Evolutionary conservation across 1,284 basidiomycete species (phyloP), one percentile per base, ranked within the genome.

Genomic region (Pseudozyma sp.): DNA sequence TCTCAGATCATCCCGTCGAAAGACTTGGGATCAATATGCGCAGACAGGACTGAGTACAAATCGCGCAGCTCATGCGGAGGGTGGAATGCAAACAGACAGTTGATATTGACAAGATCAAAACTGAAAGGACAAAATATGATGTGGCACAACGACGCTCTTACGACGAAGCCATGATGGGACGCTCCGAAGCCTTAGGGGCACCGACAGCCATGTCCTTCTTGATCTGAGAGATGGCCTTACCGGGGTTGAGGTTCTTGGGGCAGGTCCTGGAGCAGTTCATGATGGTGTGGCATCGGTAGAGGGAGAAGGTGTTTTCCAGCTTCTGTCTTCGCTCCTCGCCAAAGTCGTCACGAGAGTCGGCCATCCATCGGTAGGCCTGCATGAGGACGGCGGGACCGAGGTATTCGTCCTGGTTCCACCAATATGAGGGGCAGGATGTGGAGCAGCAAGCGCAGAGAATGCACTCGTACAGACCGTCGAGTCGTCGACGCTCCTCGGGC

Each of bases 361-460:
- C 94, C 85, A 99, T 97, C 96, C 96, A 99, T 80, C 95, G 89
- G 83, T 86, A 86, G n/a, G 86, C 85, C 78, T 86, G 86, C 94
- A 97, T 95, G 79, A 98, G 88, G 0, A 94, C 94, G 9, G 95
- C 96, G 7, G 96, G 96, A 50, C 96, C 95, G 51, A 98, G 91
- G 87, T 98, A 99, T 86, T 94, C 92, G 85, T 99, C 94, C 87
- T 96, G 93, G 87, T 98, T 98, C 96, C 96, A 98, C 96, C 96
- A 98, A 87, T 98, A 97, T 62, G 89, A 90, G 67, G 81, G 78
- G 89, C 95, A 98, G 53, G 92, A 94, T 0, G 95, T 98, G 47
- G 94, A 94, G 88, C 96, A 98, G 87, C 95, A 83, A 7, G 82
- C 82, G 65, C 82, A 84, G 19, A 84, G 75, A 54, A 84, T 84